phyloP scores from a whole-genome alignment of 345 rosid species.

The Hibiscus mutabilis region DNA sequence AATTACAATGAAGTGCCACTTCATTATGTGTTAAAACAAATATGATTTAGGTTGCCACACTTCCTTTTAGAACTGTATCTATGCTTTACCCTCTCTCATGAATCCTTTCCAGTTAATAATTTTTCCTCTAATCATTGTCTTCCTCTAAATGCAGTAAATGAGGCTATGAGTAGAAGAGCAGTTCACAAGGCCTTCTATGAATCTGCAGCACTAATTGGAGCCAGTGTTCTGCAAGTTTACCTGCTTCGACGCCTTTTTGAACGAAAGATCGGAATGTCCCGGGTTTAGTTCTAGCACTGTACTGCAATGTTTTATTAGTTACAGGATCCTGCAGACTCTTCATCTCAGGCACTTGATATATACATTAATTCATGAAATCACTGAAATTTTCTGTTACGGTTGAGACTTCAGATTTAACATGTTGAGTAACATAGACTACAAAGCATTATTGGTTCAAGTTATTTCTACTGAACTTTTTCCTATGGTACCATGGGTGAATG shows the following conservation, averaged over 20 bases:
- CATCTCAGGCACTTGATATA: conserved; percentile 2
- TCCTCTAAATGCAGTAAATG: conserved; percentile 45
- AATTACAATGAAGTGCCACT: not conserved
- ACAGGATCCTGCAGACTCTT: not conserved
- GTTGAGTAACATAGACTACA: not conserved
- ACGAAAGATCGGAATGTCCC: conserved; percentile 52
- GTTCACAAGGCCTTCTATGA: conserved; percentile 57
- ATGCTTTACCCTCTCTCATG: too few relatives aligned
- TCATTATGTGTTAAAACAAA: not conserved
- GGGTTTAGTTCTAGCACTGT: conserved; percentile 34
- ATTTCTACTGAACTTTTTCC: not conserved
- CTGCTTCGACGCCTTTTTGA: conserved; percentile 61
- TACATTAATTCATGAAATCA: not conserved
- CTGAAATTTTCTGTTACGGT: not conserved
- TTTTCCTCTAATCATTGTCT: not conserved
- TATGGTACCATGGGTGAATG: not conserved
- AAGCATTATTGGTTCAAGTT: not conserved
- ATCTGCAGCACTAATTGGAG: conserved; percentile 57
- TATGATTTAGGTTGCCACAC: not conserved
- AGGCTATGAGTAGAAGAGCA: conserved; percentile 50
- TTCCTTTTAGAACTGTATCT: too few relatives aligned
- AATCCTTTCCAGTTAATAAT: not conserved
- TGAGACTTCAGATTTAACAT: not conserved
- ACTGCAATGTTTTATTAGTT: not conserved
- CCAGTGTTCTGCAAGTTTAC: conserved; percentile 56